These are phyloP conservation scores for Mitragyna speciosa DNA, from an alignment of 257 asterid genomes.

Conservation along the genomic window DNA sequence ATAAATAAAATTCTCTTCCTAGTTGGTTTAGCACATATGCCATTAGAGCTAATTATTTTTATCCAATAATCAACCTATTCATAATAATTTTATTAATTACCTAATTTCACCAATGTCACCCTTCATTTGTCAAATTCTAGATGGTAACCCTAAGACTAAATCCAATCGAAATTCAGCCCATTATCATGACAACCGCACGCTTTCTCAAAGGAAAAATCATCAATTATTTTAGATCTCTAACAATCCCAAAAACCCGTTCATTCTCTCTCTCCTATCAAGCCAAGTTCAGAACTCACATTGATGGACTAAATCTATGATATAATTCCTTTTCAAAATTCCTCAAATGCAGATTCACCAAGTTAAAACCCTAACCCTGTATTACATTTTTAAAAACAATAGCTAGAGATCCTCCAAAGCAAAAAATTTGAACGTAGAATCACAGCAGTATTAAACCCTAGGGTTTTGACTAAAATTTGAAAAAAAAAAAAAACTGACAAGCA, in stretches of 20 bases:
- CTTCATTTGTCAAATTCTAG: neutral
- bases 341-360: neutral
- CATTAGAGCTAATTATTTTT: neutral
- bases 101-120: neutral
- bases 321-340: neutral
- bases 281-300: neutral
- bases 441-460: conserved; percentile 14
- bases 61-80: neutral
- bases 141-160: neutral
- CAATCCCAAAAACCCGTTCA: neutral
- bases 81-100: too few species aligned
- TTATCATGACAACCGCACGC: neutral
- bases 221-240: neutral
- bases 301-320: neutral
- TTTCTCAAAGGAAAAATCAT: neutral
- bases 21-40: neutral
- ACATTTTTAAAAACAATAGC: neutral
- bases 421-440: neutral
- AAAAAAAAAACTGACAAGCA: neutral
- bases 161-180: neutral
- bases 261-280: neutral
- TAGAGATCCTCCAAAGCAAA: too few species aligned
- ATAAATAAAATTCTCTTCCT: neutral
- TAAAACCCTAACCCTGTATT: neutral
- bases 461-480: neutral